Evolutionary conservation across 306 rosid species (phyloP).

Genomic region (Castanea mollissima): DNA sequence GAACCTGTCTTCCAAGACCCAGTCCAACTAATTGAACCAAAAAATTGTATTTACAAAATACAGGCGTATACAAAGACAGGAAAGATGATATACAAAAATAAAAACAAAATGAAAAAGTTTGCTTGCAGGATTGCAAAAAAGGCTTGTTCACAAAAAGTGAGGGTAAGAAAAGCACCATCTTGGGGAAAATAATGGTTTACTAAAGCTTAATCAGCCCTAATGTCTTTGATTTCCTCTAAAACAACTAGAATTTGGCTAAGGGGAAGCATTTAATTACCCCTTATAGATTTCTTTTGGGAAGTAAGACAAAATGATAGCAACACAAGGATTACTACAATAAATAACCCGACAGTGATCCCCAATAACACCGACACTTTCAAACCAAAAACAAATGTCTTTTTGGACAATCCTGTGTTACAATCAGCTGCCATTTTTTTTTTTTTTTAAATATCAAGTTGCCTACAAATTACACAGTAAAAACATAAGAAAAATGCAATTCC

Average conservation of each 20-base stretch:
- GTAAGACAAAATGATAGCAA: slow-evolving; percentile 75
- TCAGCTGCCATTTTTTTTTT: slow-evolving; percentile 59
- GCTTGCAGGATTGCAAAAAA: too few relatives aligned
- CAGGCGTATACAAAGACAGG: too few relatives aligned
- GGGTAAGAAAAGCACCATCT: slow-evolving; percentile 41
- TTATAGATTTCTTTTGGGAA: slow-evolving; percentile 71
- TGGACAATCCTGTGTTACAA: slow-evolving; percentile 61
- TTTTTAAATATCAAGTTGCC: slow-evolving; percentile 20
- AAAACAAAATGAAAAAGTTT: too few relatives aligned
- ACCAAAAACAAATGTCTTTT: slow-evolving; percentile 72
- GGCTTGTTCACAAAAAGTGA: not conserved
- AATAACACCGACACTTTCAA: slow-evolving; percentile 74
- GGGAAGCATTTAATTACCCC: slow-evolving; percentile 60
- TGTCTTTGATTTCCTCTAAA: slow-evolving; percentile 85
- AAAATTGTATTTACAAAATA: too few relatives aligned
- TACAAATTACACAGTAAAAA: slow-evolving; percentile 31
- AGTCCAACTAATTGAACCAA: too few relatives aligned
- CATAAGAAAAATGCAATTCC: slow-evolving; percentile 17
- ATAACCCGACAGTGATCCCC: slow-evolving; percentile 63
- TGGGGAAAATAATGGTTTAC: slow-evolving; percentile 37
- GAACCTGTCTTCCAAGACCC: too few relatives aligned
- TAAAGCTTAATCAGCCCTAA: slow-evolving; percentile 72
- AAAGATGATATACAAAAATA: too few relatives aligned
- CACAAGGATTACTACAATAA: slow-evolving; percentile 64
- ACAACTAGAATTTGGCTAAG: slow-evolving; percentile 48